Evolutionary conservation across 2,329 filamentous ascomycete genomes (phyloP), one percentile per base, ranked within the genome.

Genomic region (Juglanconis oblonga): DNA sequence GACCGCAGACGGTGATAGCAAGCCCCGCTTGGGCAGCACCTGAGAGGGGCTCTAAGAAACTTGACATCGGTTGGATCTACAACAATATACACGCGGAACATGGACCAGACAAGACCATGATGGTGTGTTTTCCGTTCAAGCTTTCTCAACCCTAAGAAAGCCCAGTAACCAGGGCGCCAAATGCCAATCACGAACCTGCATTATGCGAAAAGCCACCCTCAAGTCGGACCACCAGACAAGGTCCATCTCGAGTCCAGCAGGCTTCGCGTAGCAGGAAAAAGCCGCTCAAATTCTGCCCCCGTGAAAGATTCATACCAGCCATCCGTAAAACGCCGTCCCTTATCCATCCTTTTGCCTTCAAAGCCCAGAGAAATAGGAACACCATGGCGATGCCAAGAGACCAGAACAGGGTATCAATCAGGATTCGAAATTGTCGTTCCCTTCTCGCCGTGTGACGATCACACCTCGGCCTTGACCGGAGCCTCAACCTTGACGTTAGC

Each of bases 401-500:
- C 53, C 52, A 47, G 52, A 55, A 55, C 56, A 52, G 59, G 59
- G 59, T 62, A 62, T 62, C 59, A 58, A 53, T 55, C 52, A 58
- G 55, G 51, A 40, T 52, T 53, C n/a, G 40, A 48, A 40, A 44
- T 44, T 47, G 38, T 54, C 32, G 11, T 8, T 7, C 32, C 10
- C 17, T 29, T 33, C 13, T 45, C 40, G 17, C 13, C 38, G 29
- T 8, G 10, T 13, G 24, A 57, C 7, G 11, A 44, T 63, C 58
- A 63, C n/a, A 52, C 61, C 36, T 47, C 47, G 8, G 64, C 62
- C 47, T 66, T 65, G 17, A 66, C 64, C 42, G 63, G 45, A 13
- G 45, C 61, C 35, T 45, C 52, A 11, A 64, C 62, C 47, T 67
- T 64, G 24, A 66, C 64, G 40, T 62, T 66, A 36, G 65, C 71